Evolutionary conservation across 441 rosid species (phyloP).

Genomic region (Melastoma candidum): DNA sequence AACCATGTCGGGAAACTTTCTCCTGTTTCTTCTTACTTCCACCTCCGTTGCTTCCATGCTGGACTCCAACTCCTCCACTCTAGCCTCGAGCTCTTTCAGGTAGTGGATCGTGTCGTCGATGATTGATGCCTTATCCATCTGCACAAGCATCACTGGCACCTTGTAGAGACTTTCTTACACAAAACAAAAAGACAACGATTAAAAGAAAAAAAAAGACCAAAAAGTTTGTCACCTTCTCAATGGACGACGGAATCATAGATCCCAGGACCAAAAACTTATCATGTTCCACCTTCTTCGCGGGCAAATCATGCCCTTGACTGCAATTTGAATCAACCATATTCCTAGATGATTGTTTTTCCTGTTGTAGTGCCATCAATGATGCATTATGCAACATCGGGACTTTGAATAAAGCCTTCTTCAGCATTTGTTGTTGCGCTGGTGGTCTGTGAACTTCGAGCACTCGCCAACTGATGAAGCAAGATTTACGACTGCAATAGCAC

Average conservation of each 20-base stretch:
- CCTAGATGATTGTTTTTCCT: slow-evolving; percentile 19
- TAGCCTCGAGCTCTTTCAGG: slow-evolving; percentile 51
- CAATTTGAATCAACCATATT: slow-evolving; percentile 15
- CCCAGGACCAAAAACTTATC: slow-evolving; percentile 42
- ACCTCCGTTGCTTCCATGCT: slow-evolving; percentile 45
- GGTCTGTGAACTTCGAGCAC: slow-evolving; percentile 15
- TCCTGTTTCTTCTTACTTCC: slow-evolving; percentile 34
- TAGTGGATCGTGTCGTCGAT: slow-evolving; percentile 48
- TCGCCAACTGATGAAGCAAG: slow-evolving; percentile 60
- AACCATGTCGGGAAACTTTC: slow-evolving; percentile 23
- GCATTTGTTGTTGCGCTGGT: slow-evolving; percentile 29
- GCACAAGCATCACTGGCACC: slow-evolving; percentile 11
- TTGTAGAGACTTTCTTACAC: too few species aligned
- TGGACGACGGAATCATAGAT: slow-evolving; percentile 44
- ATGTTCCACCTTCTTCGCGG: slow-evolving; percentile 29
- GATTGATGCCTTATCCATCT: slow-evolving; percentile 56
- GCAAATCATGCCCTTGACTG: slow-evolving; percentile 16
- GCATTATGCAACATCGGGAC: slow-evolving; percentile 50
- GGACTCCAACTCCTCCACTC: slow-evolving; percentile 73
- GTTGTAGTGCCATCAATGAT: slow-evolving; percentile 5
- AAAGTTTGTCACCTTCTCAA: slow-evolving; percentile 34
- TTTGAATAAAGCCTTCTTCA: slow-evolving; percentile 44
- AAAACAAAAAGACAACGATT: too few species aligned
- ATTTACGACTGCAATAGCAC: slow-evolving; percentile 23
- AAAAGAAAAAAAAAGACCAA: neutral